Base-by-base conservation (phyloP, 495 filamentous ascomycete species). In the Usnea hakonensis region DNA sequence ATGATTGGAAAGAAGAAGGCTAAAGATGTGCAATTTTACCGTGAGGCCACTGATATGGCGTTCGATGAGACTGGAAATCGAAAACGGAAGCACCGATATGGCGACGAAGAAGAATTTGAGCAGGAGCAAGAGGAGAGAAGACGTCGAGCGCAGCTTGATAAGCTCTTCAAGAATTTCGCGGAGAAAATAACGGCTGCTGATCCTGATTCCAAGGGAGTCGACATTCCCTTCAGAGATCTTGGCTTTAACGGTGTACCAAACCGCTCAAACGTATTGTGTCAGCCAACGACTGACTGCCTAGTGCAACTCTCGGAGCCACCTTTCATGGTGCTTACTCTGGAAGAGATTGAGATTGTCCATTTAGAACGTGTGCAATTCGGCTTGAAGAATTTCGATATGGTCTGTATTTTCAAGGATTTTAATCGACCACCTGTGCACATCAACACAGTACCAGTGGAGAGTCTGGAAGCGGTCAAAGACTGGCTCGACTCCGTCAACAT, bases 1-100 rank as follows among this genome's bases (percentile, higher is more conserved):
- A 89, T 99, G 77, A 90, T 99, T 63, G 95, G 94, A 41, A 97
- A 97, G 82, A 91, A 93, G 79, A 97, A 97, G 82, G 93, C 95
- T 6, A 94, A 93, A 74, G 95, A 99, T 75, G 87, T 99, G 0
- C 95, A 99, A 71, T 99, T 99, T 78, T 96, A 96, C 64, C 84
- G 95, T 50, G 95, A 99, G 75, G 95, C 95, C 14, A 97, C 94
- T 2, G 94, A 99, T 66, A 97, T 97, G 76, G 90, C 94, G 70
- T 97, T 99, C 68, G 95, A 99, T 71, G 95, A 99, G 76, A 99
- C 95, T 38, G 95, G 95, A 63, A 97, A 97, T 72, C 83, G 95
- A 52, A 96, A 97, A 75, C 88, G 95, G 55, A 96, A 96, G 76
- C 94, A 97, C 71, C 87, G 92, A n/a, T 97, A 95, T 72, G 95